These are phyloP conservation scores for Pyrus hybrid DNA, from an alignment of 331 rosid species.

Conservation along the genomic window DNA sequence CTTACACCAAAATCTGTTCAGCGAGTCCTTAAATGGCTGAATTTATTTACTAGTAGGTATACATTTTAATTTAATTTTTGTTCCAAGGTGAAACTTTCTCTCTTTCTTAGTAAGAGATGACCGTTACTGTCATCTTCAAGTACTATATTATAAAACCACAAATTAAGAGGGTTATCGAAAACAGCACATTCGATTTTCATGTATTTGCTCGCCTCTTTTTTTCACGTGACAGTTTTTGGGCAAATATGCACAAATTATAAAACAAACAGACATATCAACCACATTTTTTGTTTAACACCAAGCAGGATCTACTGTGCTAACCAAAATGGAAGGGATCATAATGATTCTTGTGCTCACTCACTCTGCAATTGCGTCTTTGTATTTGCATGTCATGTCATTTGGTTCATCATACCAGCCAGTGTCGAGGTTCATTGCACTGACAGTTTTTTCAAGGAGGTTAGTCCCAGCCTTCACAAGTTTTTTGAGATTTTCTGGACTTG, in stretches of 20 bases:
- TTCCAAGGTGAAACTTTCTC: not conserved
- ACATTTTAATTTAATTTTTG: too few relatives aligned
- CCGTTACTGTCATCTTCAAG: too few relatives aligned
- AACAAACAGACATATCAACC: too few relatives aligned
- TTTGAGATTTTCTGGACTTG: not conserved
- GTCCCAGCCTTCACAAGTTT: not conserved
- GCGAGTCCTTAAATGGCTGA: not conserved
- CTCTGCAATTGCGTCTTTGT: not conserved
- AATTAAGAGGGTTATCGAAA: too few relatives aligned
- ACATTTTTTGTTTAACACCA: too few relatives aligned
- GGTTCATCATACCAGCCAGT: not conserved
- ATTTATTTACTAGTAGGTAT: too few relatives aligned
- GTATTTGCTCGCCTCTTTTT: not conserved
- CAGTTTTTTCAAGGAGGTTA: not conserved
- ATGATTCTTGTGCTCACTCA: not conserved
- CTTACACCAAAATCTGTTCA: not conserved
- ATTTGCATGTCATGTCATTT: not conserved
- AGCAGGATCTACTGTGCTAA: too few relatives aligned
- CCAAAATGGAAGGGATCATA: too few relatives aligned
- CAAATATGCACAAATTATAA: not conserved
- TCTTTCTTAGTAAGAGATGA: too few relatives aligned
- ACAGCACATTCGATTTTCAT: not conserved
- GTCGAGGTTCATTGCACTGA: not conserved
- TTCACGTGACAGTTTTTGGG: not conserved
- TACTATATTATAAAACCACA: too few relatives aligned